Conservation (phyloP, 2,329 filamentous ascomycete genomes). For the Cladophialophora immunda region DNA sequence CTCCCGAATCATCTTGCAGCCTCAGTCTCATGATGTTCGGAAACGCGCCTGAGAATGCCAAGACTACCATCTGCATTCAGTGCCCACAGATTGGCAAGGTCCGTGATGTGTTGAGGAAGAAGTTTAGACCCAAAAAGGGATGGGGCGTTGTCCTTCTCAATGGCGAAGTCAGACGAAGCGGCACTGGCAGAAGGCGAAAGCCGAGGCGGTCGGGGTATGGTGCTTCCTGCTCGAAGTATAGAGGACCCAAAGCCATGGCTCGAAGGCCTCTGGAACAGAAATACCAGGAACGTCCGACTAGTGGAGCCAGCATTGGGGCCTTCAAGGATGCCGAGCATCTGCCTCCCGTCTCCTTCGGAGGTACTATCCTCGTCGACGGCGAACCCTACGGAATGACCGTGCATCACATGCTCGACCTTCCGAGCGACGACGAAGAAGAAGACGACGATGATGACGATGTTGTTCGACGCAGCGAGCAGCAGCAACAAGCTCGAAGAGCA, state of each 20-base stretch:
- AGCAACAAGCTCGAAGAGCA: conserved; percentile 51
- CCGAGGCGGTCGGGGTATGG: conserved; percentile 37
- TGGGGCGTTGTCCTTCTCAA: conserved; percentile 69
- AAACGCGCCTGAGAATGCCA: conserved; percentile 63
- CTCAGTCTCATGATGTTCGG: conserved; percentile 69
- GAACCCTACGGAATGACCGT: conserved; percentile 93
- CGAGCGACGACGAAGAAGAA: conserved; percentile 63
- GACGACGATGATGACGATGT: conserved; percentile 50
- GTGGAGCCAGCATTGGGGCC: conserved; percentile 91
- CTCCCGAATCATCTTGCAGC: conserved; percentile 65
- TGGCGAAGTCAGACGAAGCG: conserved; percentile 65
- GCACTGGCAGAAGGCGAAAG: conserved; percentile 43
- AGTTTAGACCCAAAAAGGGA: conserved; percentile 63
- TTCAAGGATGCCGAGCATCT: conserved; percentile 86
- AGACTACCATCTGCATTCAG: conserved; percentile 70
- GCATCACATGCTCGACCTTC: conserved; percentile 87
- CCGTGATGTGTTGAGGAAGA: conserved; percentile 64
- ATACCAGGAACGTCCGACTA: conserved; percentile 80
- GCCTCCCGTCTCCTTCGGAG: conserved; percentile 89
- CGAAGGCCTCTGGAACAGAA: conserved; percentile 66
- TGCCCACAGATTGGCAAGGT: conserved; percentile 63
- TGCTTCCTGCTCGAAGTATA: conserved; percentile 15
- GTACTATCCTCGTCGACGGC: conserved; percentile 83
- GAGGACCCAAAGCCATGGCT: conserved; percentile 22
- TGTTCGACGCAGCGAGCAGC: conserved; percentile 41